These are phyloP conservation scores for Chromosphaera perkinsii DNA, from an alignment of 208 protist genomes.

Conservation along the genomic window DNA sequence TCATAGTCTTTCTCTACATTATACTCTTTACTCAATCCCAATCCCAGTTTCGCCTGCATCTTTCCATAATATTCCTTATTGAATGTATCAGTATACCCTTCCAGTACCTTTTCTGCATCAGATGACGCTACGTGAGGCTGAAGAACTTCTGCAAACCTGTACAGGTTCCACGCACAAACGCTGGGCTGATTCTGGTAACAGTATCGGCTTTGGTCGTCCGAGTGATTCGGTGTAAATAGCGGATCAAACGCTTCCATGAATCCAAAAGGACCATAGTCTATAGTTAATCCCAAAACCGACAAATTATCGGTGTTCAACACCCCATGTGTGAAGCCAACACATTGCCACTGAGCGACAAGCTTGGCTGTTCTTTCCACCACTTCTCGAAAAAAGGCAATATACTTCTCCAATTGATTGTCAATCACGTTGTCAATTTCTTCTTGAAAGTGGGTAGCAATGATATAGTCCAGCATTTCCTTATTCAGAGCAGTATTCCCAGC, in stretches of 20 bases:
- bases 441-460: constrained; percentile 30
- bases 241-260: constrained; percentile 36
- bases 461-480: constrained; percentile 18
- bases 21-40: too few relatives aligned
- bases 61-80: too few relatives aligned
- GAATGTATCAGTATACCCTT: too few relatives aligned
- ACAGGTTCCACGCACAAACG: too few relatives aligned
- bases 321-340: constrained; percentile 57
- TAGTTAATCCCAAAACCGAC: constrained; percentile 54
- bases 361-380: constrained; percentile 40
- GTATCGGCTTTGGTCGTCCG: constrained; percentile 29
- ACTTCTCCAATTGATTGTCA: constrained; percentile 5
- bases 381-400: constrained; percentile 29
- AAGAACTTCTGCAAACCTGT: too few relatives aligned
- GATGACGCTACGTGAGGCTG: too few relatives aligned
- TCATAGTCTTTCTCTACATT: too few relatives aligned
- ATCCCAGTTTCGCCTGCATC: too few relatives aligned
- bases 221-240: constrained; percentile 23
- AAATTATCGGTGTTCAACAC: constrained; percentile 71
- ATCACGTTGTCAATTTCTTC: constrained; percentile 9
- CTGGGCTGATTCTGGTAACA: constrained; percentile 18
- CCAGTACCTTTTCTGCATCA: too few relatives aligned
- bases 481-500: constrained; percentile 1
- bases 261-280: constrained; percentile 66
- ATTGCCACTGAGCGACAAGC: constrained; percentile 53